A percentile compares a stretch with the other conserved stretches of the same genome.
Conservation (phyloP, 306 rosid genomes). For the Medicago lupulina region DNA sequence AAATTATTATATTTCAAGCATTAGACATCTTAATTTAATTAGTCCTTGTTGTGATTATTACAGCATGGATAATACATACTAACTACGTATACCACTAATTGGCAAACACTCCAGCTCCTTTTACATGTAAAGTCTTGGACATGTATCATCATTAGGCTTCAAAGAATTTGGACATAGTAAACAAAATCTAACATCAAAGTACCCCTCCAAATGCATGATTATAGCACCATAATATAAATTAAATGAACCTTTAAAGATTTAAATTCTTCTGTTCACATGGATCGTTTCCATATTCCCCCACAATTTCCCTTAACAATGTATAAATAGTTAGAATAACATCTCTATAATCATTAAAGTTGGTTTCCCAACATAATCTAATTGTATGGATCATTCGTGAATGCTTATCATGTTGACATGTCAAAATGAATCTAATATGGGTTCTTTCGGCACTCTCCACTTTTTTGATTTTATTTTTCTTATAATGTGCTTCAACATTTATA, state of each 20-base stretch:
- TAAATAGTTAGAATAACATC: conserved; percentile 15
- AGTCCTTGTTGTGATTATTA: conserved; percentile 9
- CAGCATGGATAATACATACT: not conserved
- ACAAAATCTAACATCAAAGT: conserved; percentile 37
- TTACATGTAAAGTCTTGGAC: conserved; percentile 48
- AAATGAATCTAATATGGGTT: conserved; percentile 1
- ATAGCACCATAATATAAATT: conserved; percentile 33
- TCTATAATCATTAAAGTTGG: conserved; percentile 34
- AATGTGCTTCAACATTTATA: not conserved
- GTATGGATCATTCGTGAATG: not conserved
- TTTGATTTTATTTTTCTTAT: conserved; percentile 8
- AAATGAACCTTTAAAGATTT: conserved; percentile 12
- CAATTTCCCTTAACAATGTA: conserved; percentile 24
- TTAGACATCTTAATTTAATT: not conserved
- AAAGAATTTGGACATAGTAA: conserved; percentile 7
- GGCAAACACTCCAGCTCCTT: conserved; percentile 23
- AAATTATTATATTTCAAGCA: not conserved
- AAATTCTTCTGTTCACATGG: conserved; percentile 12
- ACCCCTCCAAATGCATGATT: conserved; percentile 41
- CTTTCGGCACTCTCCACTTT: conserved; percentile 33
- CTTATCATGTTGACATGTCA: conserved; percentile 20
- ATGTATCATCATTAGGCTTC: conserved; percentile 41
- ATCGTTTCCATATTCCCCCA: conserved; percentile 30
- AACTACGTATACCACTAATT: not conserved
- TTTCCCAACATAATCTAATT: conserved; percentile 35